Conservation (phyloP, 73 alveolate species). For the Tetrahymena thermophila region DNA sequence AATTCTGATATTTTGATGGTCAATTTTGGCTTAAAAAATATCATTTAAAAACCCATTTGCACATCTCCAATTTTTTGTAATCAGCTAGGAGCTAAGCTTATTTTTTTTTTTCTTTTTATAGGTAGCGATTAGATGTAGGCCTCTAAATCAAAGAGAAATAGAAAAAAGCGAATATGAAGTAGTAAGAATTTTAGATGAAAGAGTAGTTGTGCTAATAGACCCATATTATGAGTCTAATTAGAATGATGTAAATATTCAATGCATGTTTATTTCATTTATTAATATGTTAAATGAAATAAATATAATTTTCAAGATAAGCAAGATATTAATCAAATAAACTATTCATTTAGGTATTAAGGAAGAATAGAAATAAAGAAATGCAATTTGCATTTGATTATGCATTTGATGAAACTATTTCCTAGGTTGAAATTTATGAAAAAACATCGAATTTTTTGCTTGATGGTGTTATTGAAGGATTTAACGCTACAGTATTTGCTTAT, state of each 20-base stretch:
- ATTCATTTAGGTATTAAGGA: slow-evolving; percentile 15
- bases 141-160: neutral
- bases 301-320: neutral
- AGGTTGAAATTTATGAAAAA: slow-evolving; percentile 42
- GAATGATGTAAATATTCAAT: neutral
- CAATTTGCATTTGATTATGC: slow-evolving; percentile 38
- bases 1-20: neutral
- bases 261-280: neutral
- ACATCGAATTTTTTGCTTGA: slow-evolving; percentile 67
- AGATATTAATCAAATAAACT: neutral
- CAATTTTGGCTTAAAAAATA: neutral
- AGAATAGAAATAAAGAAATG: slow-evolving; percentile 37
- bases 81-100: neutral
- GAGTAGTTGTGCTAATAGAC: neutral
- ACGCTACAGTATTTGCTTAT: slow-evolving; percentile 85
- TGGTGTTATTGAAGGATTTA: slow-evolving; percentile 67
- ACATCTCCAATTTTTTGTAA: neutral
- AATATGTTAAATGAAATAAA: neutral
- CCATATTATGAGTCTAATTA: neutral
- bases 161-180: neutral
- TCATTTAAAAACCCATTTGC: neutral
- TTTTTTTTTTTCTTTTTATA: neutral
- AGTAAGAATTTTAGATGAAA: neutral
- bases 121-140: neutral
- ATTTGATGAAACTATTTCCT: slow-evolving; percentile 20